Base-by-base conservation (phyloP, 116 monocot genomes). In the Trichopus zeylanicus region DNA sequence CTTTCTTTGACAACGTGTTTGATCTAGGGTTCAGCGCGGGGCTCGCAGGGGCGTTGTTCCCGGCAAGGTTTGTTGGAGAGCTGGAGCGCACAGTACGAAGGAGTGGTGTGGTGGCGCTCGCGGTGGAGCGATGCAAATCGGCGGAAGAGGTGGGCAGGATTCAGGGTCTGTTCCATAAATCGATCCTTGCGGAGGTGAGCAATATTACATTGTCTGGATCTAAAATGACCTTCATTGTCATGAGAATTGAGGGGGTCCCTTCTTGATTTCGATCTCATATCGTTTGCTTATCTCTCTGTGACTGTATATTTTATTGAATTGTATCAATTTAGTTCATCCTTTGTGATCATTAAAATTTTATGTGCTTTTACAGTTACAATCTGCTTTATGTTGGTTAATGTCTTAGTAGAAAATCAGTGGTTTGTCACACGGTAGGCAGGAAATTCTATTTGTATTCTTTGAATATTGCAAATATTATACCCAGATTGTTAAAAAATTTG, bases 1-100 rank as follows among this genome's bases (percentile, higher is more conserved):
- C 90, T 10, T 95, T 87, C 65, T 95, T 87, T 53, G 81, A 95
- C 27, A 63, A 51, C 25, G 76, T 81, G 7, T 95, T 95, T 48
- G 90, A 95, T 55, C 64, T 95, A 3, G 95, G 62, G 13, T 84
- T 90, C 67, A 81, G 65, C 63, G 23, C 10, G 0, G 81, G 84
- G 24, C 55, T 95, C 53, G 72, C 59, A 1, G 63, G 67, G 24
- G 95, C 87, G 27, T 61, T 95, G 64, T 95, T 89, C 55, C 90
- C 90, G 16, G 27, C 48, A 9, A 48, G 90, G 69, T 95, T 84
- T 47, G 95, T 63, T 18, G 61, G 61, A 18, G 95, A 90, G 70
- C 57, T 90, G 56, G 94, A 94, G 67, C 68, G 89, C 48, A 83
- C 86, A 20, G 86, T 94, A 25, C 70, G 75, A 33, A 56, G 13